Conservation (phyloP, 495 filamentous ascomycete genomes). For the Penicillium canariense region DNA sequence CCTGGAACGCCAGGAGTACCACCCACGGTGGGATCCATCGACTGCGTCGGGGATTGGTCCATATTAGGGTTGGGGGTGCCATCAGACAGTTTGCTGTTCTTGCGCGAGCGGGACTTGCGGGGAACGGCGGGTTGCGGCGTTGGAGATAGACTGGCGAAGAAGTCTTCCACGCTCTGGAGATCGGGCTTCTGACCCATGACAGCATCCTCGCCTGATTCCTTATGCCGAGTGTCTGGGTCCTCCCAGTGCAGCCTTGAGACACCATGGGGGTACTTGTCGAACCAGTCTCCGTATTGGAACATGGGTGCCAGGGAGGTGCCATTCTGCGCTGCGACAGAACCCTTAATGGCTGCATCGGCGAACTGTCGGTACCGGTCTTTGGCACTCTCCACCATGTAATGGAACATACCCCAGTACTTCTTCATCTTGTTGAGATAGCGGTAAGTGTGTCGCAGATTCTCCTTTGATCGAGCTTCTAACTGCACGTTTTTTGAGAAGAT, state of each 20-base stretch:
- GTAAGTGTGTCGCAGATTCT: slow-evolving; percentile 84
- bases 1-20: slow-evolving; percentile 34
- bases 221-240: slow-evolving; percentile 65
- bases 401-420: slow-evolving; percentile 96
- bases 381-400: slow-evolving; percentile 90
- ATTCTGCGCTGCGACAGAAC: slow-evolving; percentile 48
- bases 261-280: slow-evolving; percentile 90
- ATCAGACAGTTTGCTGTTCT: slow-evolving; percentile 35
- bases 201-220: slow-evolving; percentile 74
- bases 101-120: slow-evolving; percentile 38
- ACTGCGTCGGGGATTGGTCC: slow-evolving; percentile 32
- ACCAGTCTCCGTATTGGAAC: slow-evolving; percentile 98
- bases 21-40: slow-evolving; percentile 37
- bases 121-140: slow-evolving; percentile 49
- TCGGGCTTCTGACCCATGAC: slow-evolving; percentile 83
- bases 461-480: slow-evolving; percentile 74
- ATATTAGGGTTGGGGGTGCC: slow-evolving; percentile 20
- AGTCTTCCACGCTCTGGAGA: slow-evolving; percentile 91
- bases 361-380: slow-evolving; percentile 86
- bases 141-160: slow-evolving; percentile 80
- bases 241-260: slow-evolving; percentile 81
- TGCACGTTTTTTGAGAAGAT: slow-evolving; percentile 80
- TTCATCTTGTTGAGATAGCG: slow-evolving; percentile 93
- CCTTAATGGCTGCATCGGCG: slow-evolving; percentile 66
- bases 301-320: slow-evolving; percentile 55